These are phyloP conservation scores for Helenozyma baotianmanensis DNA, from an alignment of 805 yeast species.

Conservation along the genomic window DNA sequence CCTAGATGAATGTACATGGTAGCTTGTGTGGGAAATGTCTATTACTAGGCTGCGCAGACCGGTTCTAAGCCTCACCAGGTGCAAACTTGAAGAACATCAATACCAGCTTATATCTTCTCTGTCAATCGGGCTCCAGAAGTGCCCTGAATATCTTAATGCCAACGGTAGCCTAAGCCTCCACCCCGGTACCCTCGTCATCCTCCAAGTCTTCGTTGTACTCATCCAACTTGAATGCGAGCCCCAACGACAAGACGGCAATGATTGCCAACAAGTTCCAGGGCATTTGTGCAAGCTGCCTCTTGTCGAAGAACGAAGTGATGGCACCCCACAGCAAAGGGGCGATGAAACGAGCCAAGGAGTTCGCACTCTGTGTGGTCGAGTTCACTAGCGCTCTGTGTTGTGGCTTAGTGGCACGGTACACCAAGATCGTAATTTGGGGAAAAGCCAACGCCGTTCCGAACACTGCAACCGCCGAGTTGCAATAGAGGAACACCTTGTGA, in stretches of 20 bases:
- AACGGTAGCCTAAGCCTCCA: no score
- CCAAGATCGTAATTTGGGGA: conserved; percentile 50
- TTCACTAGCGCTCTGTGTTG: conserved; percentile 56
- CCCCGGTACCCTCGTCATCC: no score
- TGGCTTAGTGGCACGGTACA: conserved; percentile 51
- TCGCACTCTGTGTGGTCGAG: conserved; percentile 49
- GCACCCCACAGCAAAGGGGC: conserved; percentile 59
- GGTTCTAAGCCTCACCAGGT: no score
- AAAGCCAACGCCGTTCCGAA: conserved; percentile 43
- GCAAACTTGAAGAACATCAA: no score
- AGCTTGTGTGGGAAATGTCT: no score
- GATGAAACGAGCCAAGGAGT: conserved; percentile 51
- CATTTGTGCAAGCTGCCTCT: conserved; percentile 19
- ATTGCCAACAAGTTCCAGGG: conserved; percentile 30
- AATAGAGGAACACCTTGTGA: conserved; percentile 23
- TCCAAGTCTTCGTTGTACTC: conserved; percentile 12
- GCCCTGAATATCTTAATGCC: no score
- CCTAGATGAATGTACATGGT: no score
- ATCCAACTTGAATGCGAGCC: conserved; percentile 9
- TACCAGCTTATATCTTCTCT: no score
- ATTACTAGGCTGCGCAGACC: no score
- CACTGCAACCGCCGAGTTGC: conserved; percentile 20
- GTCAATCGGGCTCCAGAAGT: no score
- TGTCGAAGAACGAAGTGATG: conserved; percentile 28
- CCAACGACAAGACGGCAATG: conserved; percentile 15